Base-by-base conservation (phyloP, 495 filamentous ascomycete genomes). In the Hypoxylon crocopeplum region DNA sequence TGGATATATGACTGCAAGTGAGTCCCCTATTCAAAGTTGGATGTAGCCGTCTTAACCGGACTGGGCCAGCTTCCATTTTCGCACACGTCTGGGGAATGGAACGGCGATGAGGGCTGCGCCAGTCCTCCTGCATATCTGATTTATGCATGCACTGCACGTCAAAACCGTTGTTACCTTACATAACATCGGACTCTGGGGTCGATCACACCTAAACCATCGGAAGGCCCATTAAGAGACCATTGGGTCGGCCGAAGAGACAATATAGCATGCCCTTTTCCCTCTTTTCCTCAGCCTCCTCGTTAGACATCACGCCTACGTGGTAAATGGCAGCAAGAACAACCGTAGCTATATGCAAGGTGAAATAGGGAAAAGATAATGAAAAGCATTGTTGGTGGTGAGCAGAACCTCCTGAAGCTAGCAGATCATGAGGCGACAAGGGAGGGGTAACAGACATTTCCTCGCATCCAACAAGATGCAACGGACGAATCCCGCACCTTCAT, bases 51-150 rank as follows among this genome's bases (percentile, higher is more conserved):
- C 61, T 59, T 59, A 64, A 64, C 61, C 61, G 61, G 61, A 64
- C 54, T 50, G 49, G 61, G 48, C 55, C 61, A 64, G 44, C 61
- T 55, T 59, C 44, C 49, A 53, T 49, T 59, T 59, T 46, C 48
- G 47, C 48, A 39, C 29, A 37, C 21, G 34, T 49, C 39, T 34
- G 27, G 53, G 53, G 60, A 55, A 55, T 58, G 53, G 53, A 42
- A 57, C 48, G 38, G 48, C 54, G 48, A 41, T 39, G 36, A 59
- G 39, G 36, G 44, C 53, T 49, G 48, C 44, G 42, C 60, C 54
- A 50, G 48, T 37, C 48, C 48, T 64, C 61, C 61, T 64, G 61
- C 61, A 64, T 64, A 64, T 54, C 49, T 59, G 55, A 59, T 64
- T 64, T 52, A 64, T 64, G 61, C 61, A 64, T 52, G 45, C 49